phyloP scores from a whole-genome alignment of 2,329 filamentous ascomycete species.

The Colletotrichum lindemuthianum region DNA sequence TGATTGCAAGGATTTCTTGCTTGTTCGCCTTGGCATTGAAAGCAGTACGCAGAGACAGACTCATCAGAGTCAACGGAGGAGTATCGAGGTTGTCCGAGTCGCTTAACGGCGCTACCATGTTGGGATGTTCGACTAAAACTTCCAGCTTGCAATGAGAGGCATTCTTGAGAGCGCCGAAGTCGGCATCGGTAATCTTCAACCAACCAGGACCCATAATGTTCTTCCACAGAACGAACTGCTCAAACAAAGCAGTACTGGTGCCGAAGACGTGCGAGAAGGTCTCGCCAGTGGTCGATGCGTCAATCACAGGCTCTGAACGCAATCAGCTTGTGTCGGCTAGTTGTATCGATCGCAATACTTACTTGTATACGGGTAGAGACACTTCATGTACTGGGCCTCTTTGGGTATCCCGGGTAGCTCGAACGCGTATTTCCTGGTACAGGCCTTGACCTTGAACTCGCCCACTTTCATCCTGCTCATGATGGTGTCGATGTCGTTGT shows the following conservation, averaged over 20 bases:
- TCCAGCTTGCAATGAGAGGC: slow-evolving; percentile 98
- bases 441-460: slow-evolving; percentile 94
- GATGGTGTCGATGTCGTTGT: slow-evolving; percentile 85
- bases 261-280: slow-evolving; percentile 97
- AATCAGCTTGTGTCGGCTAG: slow-evolving; percentile 34
- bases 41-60: slow-evolving; percentile 84
- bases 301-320: slow-evolving; percentile 69
- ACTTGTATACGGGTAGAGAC: slow-evolving; percentile 94
- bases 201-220: slow-evolving; percentile 99
- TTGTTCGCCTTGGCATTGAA: slow-evolving; percentile 95
- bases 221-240: slow-evolving; percentile 98
- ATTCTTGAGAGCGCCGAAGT: slow-evolving; percentile 87
- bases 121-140: slow-evolving; percentile 81
- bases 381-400: slow-evolving; percentile 90
- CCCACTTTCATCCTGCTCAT: slow-evolving; percentile 88
- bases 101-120: slow-evolving; percentile 75
- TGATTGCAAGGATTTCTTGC: slow-evolving; percentile 93
- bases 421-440: slow-evolving; percentile 93
- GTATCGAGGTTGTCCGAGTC: slow-evolving; percentile 85
- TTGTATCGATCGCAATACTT: slow-evolving; percentile 42
- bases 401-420: slow-evolving; percentile 88
- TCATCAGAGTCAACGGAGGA: slow-evolving; percentile 96
- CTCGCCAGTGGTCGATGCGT: slow-evolving; percentile 78
- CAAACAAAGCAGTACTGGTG: slow-evolving; percentile 91
- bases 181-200: slow-evolving; percentile 87